Conservation (phyloP, 1,139 yeast species). For the Diutina siamensis region DNA sequence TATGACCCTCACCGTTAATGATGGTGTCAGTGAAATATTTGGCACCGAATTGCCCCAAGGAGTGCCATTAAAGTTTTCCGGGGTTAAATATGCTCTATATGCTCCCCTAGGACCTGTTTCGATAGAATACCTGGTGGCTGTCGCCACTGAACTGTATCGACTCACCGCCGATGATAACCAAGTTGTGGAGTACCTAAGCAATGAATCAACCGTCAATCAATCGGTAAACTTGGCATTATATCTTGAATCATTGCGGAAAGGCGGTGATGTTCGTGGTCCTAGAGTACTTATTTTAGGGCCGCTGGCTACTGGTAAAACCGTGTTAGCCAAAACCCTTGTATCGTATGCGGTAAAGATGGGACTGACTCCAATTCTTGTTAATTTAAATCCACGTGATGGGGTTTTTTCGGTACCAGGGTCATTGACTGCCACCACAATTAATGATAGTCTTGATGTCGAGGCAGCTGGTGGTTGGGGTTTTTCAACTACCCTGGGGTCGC, state of each 20-base stretch:
- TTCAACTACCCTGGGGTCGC: slow-evolving; percentile 79
- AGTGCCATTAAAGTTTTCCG: slow-evolving; percentile 49
- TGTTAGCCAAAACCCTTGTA: slow-evolving; percentile 55
- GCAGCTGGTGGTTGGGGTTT: slow-evolving; percentile 68
- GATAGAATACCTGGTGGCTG: slow-evolving; percentile 37
- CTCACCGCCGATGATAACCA: slow-evolving; percentile 19
- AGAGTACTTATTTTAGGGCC: slow-evolving; percentile 67
- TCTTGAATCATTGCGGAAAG: slow-evolving; percentile 47
- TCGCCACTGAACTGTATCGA: slow-evolving; percentile 33
- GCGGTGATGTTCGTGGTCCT: slow-evolving; percentile 36
- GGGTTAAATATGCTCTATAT: slow-evolving; percentile 44
- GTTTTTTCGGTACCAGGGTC: slow-evolving; percentile 79
- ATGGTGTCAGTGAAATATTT: slow-evolving; percentile 79
- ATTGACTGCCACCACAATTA: slow-evolving; percentile 71
- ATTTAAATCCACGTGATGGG: slow-evolving; percentile 73
- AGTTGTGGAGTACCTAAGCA: slow-evolving; percentile 51
- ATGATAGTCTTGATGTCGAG: slow-evolving; percentile 73
- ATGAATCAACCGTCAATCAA: slow-evolving; percentile 56
- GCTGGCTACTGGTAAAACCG: slow-evolving; percentile 64
- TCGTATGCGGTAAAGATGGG: slow-evolving; percentile 71
- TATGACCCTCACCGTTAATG: slow-evolving; percentile 41
- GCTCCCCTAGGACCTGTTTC: slow-evolving; percentile 47
- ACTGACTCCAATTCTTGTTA: slow-evolving; percentile 58
- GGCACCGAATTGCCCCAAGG: slow-evolving; percentile 86
- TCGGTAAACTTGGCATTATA: slow-evolving; percentile 68